Evolutionary conservation across 2,329 filamentous ascomycete genomes (phyloP).

Genomic region (Fusarium pilosicola): DNA sequence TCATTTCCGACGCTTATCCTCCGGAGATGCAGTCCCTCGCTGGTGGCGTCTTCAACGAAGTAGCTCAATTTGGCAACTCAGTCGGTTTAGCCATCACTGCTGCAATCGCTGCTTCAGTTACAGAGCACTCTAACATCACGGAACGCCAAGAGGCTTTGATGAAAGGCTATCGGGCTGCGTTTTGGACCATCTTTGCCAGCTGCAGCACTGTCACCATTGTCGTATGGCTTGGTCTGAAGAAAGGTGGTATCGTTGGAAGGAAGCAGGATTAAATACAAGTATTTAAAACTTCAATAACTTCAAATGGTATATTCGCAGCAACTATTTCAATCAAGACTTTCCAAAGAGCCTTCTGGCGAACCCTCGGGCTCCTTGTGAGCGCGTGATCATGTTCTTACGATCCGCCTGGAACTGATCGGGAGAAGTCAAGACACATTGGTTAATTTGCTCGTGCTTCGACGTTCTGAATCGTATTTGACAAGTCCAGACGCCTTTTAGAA

Average conservation of each 20-base stretch:
- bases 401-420: background rate
- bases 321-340: rapidly evolving
- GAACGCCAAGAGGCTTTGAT: conserved; percentile 52
- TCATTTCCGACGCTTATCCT: conserved; percentile 65
- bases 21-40: conserved; percentile 65
- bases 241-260: conserved; percentile 60
- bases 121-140: conserved; percentile 48
- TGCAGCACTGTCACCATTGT: conserved; percentile 50
- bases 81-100: conserved; percentile 63
- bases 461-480: background rate
- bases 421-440: background rate
- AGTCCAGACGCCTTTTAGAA: background rate
- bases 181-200: conserved; percentile 62
- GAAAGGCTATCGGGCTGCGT: conserved; percentile 62
- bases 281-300: rapidly evolving
- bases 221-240: conserved; percentile 53
- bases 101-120: conserved; percentile 58
- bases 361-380: background rate
- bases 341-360: background rate
- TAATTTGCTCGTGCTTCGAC: background rate
- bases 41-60: conserved; percentile 68
- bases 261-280: conserved; percentile 49
- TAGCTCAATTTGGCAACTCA: conserved; percentile 65
- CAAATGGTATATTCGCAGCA: background rate
- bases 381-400: background rate